Base-by-base conservation (phyloP, 768 basidiomycete genomes). In the Boletus sensibilis region DNA sequence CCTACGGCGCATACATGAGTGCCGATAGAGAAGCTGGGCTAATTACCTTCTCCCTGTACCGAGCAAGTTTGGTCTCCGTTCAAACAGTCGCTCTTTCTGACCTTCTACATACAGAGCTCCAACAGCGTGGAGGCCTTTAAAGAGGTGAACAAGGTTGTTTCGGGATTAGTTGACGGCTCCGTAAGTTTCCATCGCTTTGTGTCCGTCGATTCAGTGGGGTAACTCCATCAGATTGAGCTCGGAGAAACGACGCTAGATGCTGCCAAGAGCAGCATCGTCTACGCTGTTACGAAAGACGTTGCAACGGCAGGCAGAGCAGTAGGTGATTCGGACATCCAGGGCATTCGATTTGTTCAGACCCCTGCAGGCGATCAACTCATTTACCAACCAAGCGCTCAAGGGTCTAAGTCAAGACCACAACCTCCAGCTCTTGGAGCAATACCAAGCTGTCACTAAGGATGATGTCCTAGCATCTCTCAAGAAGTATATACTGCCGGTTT, bases 181-280 rank as follows among this genome's bases (percentile, higher is more conserved):
- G 96, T 97, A 68, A 25, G 81, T 75, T 50, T 18, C 46, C 40
- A 20, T 20, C 16, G 0, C 23, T 41, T 42, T 18, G 18, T 41
- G 13, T 14, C 13, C 11, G 12, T 21, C 18, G 18, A 11, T 59
- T 56, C 45, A 61, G 39, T 2, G 20, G 6, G 25, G 57, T 47
- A 33, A 50, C 13, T 27, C 40, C 38, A 38, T 51, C 57, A 98
- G 94, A 84, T 96, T 62, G 79, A 81, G 39, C 75, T 99, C 10
- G 89, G 93, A 38, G 81, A 86, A 51, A 87, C 90, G 1, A 84
- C 85, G 10, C 74, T 98, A 37, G 94, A 98, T 62, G 89, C 92
- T 0, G 92, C 94, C 5, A 94, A 96, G 77, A 94, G 92, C 60
- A 90, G 85, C 46, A 87, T 97, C 59, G 94, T 97, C 5, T 98